phyloP scores from a whole-genome alignment of 2,329 filamentous ascomycete species.

The Cladosporium sp. region DNA sequence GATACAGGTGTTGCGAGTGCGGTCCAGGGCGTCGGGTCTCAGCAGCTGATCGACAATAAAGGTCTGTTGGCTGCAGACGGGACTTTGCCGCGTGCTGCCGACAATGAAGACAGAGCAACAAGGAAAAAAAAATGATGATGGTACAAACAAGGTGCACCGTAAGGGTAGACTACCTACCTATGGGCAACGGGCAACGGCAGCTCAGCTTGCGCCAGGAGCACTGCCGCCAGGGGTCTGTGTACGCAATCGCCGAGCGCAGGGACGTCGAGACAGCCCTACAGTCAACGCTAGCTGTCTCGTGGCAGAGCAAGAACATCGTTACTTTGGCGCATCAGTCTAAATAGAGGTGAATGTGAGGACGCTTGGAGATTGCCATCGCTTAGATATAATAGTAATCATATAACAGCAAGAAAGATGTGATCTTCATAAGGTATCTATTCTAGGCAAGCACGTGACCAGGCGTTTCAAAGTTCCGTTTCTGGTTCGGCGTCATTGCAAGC shows the following conservation, averaged over 20 bases:
- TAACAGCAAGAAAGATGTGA: too few species aligned
- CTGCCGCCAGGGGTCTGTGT: background rate
- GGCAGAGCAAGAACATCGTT: background rate
- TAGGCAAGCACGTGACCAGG: background rate
- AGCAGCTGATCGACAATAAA: background rate
- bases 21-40: background rate
- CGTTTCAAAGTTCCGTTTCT: background rate
- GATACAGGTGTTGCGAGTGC: background rate
- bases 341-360: too few species aligned
- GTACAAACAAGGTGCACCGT: background rate
- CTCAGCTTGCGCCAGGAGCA: slow-evolving; percentile 7
- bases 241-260: slow-evolving; percentile 8
- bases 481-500: background rate
- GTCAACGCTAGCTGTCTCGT: background rate
- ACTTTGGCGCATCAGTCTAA: too few species aligned
- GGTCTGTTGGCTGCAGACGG: background rate
- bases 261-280: background rate
- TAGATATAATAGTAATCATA: too few species aligned
- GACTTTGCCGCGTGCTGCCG: background rate
- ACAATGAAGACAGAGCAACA: background rate
- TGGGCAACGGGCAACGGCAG: background rate
- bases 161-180: background rate
- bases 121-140: background rate
- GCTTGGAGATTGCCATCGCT: too few species aligned
- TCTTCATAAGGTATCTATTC: too few species aligned